A percentile compares a stretch with the other conserved stretches of the same genome.
Conservation (phyloP, 441 rosid genomes). For the Codiaeum variegatum region DNA sequence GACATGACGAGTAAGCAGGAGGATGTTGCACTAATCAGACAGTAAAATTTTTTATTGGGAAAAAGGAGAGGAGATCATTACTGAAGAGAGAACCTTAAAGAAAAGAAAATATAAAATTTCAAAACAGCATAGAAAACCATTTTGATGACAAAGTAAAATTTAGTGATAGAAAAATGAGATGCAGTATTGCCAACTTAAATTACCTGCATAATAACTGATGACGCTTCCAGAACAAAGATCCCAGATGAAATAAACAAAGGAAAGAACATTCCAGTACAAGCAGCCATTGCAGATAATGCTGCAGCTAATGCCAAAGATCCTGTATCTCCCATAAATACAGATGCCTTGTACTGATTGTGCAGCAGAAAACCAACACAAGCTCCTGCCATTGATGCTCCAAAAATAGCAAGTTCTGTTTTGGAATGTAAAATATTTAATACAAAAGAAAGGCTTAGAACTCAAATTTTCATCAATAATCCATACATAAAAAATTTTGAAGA, state of each 20-base stretch:
- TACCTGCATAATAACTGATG: constrained; percentile 74
- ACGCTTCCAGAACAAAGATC: constrained; percentile 60
- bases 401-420: constrained; percentile 66
- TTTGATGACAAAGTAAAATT: neutral
- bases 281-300: constrained; percentile 94
- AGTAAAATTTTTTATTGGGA: neutral
- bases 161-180: neutral
- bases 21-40: neutral
- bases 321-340: constrained; percentile 75
- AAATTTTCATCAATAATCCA: neutral
- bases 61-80: neutral
- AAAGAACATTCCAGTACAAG: constrained; percentile 89
- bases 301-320: constrained; percentile 91
- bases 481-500: neutral
- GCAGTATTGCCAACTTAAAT: neutral
- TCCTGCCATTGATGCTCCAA: constrained; percentile 96
- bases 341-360: constrained; percentile 80
- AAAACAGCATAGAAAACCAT: neutral
- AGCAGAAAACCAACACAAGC: constrained; percentile 86
- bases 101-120: neutral
- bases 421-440: constrained; percentile 10
- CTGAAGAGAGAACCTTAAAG: neutral
- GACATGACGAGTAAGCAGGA: neutral
- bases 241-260: constrained; percentile 81
- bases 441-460: neutral